These are phyloP conservation scores for Cornus kousa DNA, from an alignment of 148 eudicot genomes.

Conservation along the genomic window DNA sequence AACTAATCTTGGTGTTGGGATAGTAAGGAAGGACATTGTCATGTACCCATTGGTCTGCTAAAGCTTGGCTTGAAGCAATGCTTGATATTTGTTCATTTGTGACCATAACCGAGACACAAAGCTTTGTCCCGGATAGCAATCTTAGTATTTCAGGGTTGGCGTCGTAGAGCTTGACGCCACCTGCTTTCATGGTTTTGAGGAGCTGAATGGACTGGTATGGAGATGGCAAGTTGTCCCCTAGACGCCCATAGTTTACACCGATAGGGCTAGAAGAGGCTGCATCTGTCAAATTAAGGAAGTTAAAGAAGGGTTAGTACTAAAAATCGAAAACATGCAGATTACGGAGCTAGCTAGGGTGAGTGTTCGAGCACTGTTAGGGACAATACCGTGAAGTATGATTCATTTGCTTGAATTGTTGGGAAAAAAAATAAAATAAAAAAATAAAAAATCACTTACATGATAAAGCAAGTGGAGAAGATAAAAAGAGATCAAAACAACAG, in stretches of 20 bases:
- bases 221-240: conserved; percentile 60
- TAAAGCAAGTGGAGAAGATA: too few relatives aligned
- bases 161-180: conserved; percentile 58
- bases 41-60: conserved; percentile 58
- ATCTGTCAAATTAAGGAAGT: conserved; percentile 9
- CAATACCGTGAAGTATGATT: too few relatives aligned
- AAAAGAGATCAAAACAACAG: too few relatives aligned
- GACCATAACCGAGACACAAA: conserved; percentile 67
- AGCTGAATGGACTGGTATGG: conserved; percentile 51
- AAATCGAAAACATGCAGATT: neutral
- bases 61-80: conserved; percentile 45
- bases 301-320: neutral
- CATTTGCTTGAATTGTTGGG: too few relatives aligned
- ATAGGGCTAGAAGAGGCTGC: conserved; percentile 25
- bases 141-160: conserved; percentile 62
- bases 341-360: too few relatives aligned
- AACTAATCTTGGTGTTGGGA: conserved; percentile 62
- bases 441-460: too few relatives aligned
- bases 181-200: conserved; percentile 47
- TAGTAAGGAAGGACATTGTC: conserved; percentile 59
- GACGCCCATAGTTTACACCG: conserved; percentile 73
- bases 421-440: too few relatives aligned
- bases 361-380: too few relatives aligned
- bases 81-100: conserved; percentile 48
- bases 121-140: conserved; percentile 43